Percentiles rank a stretch among this genome's conserved stretches.
phyloP scores from a whole-genome alignment of 768 basidiomycete species.

The Paxillus involutus region DNA sequence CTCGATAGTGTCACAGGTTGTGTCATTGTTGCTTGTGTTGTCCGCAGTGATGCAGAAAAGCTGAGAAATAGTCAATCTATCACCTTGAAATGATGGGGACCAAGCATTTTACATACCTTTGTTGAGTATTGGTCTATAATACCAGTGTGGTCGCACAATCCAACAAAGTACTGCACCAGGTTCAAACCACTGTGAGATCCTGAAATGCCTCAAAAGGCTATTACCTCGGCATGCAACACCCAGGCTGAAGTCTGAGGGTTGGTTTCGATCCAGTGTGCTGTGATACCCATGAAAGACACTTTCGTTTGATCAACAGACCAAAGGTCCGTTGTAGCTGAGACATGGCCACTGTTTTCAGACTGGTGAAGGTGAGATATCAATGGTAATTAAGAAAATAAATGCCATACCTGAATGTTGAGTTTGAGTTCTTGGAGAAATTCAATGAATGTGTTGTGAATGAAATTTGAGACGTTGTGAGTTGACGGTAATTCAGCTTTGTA shows the following conservation, averaged over 20 bases:
- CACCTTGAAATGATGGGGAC: too few species aligned
- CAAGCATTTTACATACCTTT: constrained; percentile 20
- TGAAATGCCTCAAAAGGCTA: too few species aligned
- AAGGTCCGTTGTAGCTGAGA: constrained; percentile 13
- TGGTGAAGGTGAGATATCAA: too few species aligned
- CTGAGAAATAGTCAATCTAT: constrained; percentile 6
- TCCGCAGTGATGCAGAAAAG: constrained; percentile 21
- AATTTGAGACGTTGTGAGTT: constrained; percentile 11
- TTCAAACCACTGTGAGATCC: constrained; percentile 29
- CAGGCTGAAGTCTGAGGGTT: too few species aligned
- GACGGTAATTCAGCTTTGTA: too few species aligned
- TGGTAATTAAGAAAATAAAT: too few species aligned
- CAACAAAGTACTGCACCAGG: constrained; percentile 24
- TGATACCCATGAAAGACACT: neutral
- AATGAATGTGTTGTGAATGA: constrained; percentile 19
- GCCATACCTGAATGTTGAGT: neutral
- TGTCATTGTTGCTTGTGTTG: constrained; percentile 25
- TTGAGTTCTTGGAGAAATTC: neutral
- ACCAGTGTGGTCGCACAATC: constrained; percentile 4
- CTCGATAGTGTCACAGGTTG: neutral
- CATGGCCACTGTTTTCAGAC: neutral
- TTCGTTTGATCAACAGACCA: constrained; percentile 22
- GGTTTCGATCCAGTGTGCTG: constrained; percentile 17
- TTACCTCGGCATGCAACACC: too few species aligned
- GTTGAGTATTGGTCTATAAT: constrained; percentile 13